Conservation (phyloP, 495 filamentous ascomycete genomes). For the Annulohypoxylon stygium region DNA sequence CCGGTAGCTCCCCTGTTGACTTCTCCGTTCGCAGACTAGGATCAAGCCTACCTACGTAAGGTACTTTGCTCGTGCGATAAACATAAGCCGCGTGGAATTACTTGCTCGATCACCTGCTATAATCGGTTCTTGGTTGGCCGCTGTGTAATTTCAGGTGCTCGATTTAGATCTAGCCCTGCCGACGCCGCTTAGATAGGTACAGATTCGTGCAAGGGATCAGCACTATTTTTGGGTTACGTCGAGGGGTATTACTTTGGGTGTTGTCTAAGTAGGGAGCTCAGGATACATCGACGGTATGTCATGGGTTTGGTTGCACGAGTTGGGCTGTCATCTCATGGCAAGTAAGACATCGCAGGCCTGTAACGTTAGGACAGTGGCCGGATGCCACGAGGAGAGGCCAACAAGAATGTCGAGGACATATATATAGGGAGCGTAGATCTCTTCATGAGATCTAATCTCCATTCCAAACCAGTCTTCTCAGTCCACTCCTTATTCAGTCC, state of each 20-base stretch:
- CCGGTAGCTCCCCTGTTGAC: constrained; percentile 29
- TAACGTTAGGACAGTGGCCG: constrained; percentile 38
- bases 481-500: neutral
- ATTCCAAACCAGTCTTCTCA: constrained; percentile 23
- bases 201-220: constrained; percentile 13
- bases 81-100: constrained; percentile 29
- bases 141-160: constrained; percentile 25
- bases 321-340: constrained; percentile 42
- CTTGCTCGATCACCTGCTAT: constrained; percentile 39
- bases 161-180: constrained; percentile 24
- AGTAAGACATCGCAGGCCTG: constrained; percentile 17
- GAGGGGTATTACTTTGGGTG: constrained; percentile 9
- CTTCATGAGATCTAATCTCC: constrained; percentile 9
- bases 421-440: constrained; percentile 29
- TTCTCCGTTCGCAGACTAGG: constrained; percentile 16
- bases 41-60: too few species aligned
- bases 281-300: constrained; percentile 33
- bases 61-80: constrained; percentile 21
- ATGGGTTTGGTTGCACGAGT: constrained; percentile 45
- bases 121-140: constrained; percentile 26
- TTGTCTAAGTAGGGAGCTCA: constrained; percentile 31
- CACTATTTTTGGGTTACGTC: constrained; percentile 32
- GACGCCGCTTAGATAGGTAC: constrained; percentile 3
- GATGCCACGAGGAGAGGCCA: constrained; percentile 4
- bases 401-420: constrained; percentile 26